Conservation (phyloP, 331 rosid species). For the Acacia concinna region DNA sequence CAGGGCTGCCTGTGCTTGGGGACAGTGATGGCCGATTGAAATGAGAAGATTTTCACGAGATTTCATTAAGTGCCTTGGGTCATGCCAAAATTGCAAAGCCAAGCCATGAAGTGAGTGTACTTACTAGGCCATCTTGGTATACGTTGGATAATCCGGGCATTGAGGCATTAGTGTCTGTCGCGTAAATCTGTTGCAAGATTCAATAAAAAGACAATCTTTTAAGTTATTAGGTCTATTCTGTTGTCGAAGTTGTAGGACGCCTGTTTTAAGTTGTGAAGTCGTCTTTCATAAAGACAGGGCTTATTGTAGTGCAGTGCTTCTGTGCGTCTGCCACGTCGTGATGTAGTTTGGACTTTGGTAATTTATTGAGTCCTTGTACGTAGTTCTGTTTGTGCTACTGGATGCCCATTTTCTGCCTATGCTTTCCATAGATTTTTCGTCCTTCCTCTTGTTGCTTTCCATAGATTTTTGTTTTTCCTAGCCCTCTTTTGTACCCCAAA, state of each 20-base stretch:
- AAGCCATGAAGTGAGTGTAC: constrained; percentile 34
- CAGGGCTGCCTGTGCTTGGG: constrained; percentile 99
- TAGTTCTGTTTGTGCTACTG: neutral
- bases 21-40: constrained; percentile 57
- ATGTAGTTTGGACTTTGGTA: constrained; percentile 32
- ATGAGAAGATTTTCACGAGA: constrained; percentile 26
- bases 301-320: constrained; percentile 35
- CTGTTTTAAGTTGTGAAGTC: constrained; percentile 33
- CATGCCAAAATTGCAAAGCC: constrained; percentile 31
- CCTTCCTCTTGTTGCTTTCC: neutral
- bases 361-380: constrained; percentile 21
- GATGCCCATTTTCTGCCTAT: neutral
- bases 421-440: neutral
- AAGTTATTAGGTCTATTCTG: constrained; percentile 43
- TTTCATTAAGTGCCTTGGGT: constrained; percentile 21
- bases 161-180: constrained; percentile 46
- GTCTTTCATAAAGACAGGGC: constrained; percentile 28
- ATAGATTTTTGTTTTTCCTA: too few relatives aligned
- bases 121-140: constrained; percentile 36
- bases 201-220: constrained; percentile 46
- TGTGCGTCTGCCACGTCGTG: constrained; percentile 26
- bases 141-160: constrained; percentile 36
- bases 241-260: constrained; percentile 34
- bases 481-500: too few relatives aligned
- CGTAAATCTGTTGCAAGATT: constrained; percentile 43